These are phyloP conservation scores for Actinidia chinensis DNA, from an alignment of 179 eudicot genomes.

Conservation along the genomic window DNA sequence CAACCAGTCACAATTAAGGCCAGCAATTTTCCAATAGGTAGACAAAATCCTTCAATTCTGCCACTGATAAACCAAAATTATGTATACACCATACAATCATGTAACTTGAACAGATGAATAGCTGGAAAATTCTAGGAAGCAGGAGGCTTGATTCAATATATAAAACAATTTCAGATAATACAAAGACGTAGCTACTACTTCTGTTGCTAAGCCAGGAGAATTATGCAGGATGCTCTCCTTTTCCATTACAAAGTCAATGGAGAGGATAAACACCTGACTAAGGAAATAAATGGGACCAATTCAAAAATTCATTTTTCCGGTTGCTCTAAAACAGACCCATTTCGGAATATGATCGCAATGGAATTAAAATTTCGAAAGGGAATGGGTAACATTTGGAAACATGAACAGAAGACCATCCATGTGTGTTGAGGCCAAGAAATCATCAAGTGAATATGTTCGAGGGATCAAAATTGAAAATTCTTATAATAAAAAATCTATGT, in stretches of 20 bases:
- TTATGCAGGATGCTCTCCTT: background rate
- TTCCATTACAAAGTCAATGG: slow-evolving; percentile 1
- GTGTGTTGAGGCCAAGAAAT: background rate
- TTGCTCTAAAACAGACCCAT: background rate
- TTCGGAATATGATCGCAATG: background rate
- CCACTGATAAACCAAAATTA: slow-evolving; percentile 47
- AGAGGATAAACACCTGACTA: background rate
- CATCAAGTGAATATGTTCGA: background rate
- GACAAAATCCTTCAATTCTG: slow-evolving; percentile 67
- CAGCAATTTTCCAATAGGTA: slow-evolving; percentile 77
- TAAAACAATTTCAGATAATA: too few species aligned
- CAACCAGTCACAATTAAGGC: slow-evolving; percentile 76
- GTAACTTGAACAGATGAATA: background rate
- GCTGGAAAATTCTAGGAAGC: background rate
- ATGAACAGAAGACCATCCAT: background rate
- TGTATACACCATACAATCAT: slow-evolving; percentile 8
- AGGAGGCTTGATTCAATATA: background rate
- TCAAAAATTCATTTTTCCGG: background rate
- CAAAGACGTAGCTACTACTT: background rate
- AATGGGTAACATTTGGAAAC: background rate
- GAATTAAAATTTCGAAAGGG: background rate
- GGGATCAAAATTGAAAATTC: background rate
- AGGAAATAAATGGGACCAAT: slow-evolving; percentile 7
- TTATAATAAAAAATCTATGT: background rate
- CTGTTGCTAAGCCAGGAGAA: background rate